Percentiles rank a stretch among this genome's conserved stretches.
These are phyloP conservation scores for Rhodosporidiobolus sp. DNA, from an alignment of 768 basidiomycete species.

Conservation along the genomic window DNA sequence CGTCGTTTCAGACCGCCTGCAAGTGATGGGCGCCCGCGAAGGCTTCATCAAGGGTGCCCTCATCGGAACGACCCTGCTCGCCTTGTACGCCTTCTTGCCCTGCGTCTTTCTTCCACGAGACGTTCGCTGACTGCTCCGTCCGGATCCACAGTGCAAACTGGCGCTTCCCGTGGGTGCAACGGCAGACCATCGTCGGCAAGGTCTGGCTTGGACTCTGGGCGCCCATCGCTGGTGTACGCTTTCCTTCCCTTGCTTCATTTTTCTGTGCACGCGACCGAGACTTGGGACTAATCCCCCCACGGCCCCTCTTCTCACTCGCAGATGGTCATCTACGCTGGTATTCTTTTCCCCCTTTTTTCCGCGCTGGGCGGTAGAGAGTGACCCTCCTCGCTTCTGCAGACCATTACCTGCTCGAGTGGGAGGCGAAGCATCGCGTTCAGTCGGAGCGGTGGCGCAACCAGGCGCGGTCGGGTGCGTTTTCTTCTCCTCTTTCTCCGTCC, in stretches of 20 bases:
- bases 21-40: constrained; percentile 29
- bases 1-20: constrained; percentile 12
- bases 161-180: constrained; percentile 20
- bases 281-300: neutral
- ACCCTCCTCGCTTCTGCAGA: neutral
- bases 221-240: constrained; percentile 7
- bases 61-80: constrained; percentile 2
- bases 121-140: neutral
- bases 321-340: constrained; percentile 11
- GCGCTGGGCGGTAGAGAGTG: neutral
- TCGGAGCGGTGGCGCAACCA: constrained; percentile 29
- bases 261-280: too few relatives aligned
- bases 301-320: neutral
- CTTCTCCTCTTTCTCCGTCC: too few relatives aligned
- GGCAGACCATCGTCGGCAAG: constrained; percentile 32
- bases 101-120: too few relatives aligned
- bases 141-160: constrained; percentile 23
- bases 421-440: constrained; percentile 19
- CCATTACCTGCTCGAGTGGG: constrained; percentile 32
- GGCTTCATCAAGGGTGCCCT: constrained; percentile 28
- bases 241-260: neutral
- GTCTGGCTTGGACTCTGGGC: constrained; percentile 8
- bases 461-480: constrained; percentile 29
- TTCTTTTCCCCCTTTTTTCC: neutral
- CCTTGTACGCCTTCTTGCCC: neutral